Conservation (phyloP, 2,329 filamentous ascomycete genomes). For the Fonsecaea monophora region DNA sequence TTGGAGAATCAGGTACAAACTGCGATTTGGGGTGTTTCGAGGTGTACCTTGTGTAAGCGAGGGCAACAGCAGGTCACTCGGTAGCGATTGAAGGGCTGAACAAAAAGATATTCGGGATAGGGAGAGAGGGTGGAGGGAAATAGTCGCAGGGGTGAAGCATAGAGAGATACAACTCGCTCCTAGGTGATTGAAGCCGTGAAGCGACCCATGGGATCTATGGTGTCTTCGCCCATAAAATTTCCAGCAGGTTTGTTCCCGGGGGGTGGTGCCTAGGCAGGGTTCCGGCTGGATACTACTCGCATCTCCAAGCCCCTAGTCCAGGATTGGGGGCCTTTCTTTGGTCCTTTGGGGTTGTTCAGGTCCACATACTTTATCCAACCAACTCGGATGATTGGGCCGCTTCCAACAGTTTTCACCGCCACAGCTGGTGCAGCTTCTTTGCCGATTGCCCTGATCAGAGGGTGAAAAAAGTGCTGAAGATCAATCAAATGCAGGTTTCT, state of each 20-base stretch:
- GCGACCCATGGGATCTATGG: background rate
- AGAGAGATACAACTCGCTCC: background rate
- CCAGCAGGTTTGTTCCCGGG: constrained; percentile 2
- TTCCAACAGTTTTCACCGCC: constrained; percentile 4
- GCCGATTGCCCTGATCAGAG: background rate
- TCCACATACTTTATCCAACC: background rate
- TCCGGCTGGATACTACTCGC: background rate
- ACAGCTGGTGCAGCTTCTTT: background rate
- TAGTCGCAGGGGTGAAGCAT: background rate
- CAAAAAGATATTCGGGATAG: background rate
- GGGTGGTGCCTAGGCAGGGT: background rate
- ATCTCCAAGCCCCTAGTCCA: background rate
- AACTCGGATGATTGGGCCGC: background rate
- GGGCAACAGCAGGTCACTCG: constrained; percentile 1
- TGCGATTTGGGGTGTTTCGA: background rate
- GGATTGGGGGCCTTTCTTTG: background rate
- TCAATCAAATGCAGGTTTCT: constrained; percentile 6
- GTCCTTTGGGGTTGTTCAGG: background rate
- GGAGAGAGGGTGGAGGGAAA: background rate
- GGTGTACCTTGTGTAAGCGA: background rate
- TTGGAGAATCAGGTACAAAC: constrained; percentile 2
- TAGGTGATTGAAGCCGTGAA: background rate
- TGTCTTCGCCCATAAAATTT: background rate
- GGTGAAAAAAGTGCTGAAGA: background rate
- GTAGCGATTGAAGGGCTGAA: background rate